Conservation (phyloP, 2,329 filamentous ascomycete genomes). For the Chrysosporium keratinophilum region DNA sequence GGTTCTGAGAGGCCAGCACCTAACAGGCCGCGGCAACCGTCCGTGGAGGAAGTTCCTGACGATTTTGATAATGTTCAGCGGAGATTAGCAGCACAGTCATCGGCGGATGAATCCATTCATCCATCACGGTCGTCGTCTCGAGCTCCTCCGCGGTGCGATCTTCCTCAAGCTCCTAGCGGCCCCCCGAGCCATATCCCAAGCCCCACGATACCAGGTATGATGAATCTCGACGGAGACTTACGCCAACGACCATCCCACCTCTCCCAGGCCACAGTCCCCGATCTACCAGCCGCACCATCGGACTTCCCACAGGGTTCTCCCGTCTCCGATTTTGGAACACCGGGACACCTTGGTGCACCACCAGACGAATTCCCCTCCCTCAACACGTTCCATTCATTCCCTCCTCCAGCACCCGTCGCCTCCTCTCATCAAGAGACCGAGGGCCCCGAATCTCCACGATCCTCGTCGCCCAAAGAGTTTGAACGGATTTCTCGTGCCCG, state of each 20-base stretch:
- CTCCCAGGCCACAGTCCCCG: constrained; percentile 21
- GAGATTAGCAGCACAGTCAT: constrained; percentile 38
- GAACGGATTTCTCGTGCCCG: constrained; percentile 6
- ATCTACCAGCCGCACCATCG: constrained; percentile 32
- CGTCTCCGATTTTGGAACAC: constrained; percentile 13
- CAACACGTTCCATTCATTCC: constrained; percentile 33
- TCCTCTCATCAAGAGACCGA: constrained; percentile 17
- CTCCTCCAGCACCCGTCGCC: constrained; percentile 27
- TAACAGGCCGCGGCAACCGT: constrained; percentile 38
- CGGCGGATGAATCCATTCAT: constrained; percentile 42
- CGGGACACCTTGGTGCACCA: constrained; percentile 14
- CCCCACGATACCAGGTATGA: constrained; percentile 16
- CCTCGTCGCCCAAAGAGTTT: constrained; percentile 10
- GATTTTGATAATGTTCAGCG: constrained; percentile 42
- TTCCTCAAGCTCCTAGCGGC: constrained; percentile 18
- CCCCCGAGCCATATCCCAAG: constrained; percentile 16
- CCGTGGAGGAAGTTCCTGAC: constrained; percentile 52
- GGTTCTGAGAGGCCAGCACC: constrained; percentile 32
- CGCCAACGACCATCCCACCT: constrained; percentile 24
- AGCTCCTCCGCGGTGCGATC: constrained; percentile 21
- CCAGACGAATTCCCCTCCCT: constrained; percentile 13
- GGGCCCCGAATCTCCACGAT: constrained; percentile 15
- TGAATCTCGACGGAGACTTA: constrained; percentile 14
- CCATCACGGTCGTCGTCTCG: constrained; percentile 38
- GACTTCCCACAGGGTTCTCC: constrained; percentile 26